Evolutionary conservation across 305 asterid species (phyloP), one percentile per base, ranked within the genome.

Genomic region (Fraxinus ornus): DNA sequence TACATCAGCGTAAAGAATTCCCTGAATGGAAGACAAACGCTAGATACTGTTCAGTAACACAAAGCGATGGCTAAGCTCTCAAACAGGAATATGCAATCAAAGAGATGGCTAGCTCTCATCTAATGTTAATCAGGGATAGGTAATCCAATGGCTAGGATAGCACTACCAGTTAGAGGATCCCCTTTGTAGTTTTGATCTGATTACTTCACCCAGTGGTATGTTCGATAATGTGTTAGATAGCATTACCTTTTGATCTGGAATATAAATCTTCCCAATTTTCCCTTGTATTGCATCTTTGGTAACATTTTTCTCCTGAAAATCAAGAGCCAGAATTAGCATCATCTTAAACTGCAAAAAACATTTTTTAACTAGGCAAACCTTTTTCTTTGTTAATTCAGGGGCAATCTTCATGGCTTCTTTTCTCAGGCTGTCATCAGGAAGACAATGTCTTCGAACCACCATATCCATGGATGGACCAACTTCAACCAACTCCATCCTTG

Each of bases 381-480:
- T 95, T 85, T 95, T 95, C 95, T 92, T 94, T 70, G 87, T 83
- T 24, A 82, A 84, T 5, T 90, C 94, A 84, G 91, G 93, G 39
- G 97, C 92, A 32, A 70, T 77, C 83, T 81, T 95, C 97, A 92
- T 93, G 30, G 98, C 93, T 80, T 89, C 94, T 87, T 88, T 92
- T 88, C 88, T 90, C 71, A 94, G 80, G 71, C 89, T 80, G 9
- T 92, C 98, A 76, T 91, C 94, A 83, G 99, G 98, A 41, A 85
- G 90, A 81, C 97, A 94, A 85, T 94, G 90, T 78, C 99, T 88
- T 74, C 97, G 87, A 66, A 93, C 88, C 33, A 94, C 92, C 87
- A 95, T 93, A 89, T 95, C 99, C 98, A 95, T 95, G 55, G 98
- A 94, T 21, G 99, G 98, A 57, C 99, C 99, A 76, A 95, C 97